Evolutionary conservation across 2,329 filamentous ascomycete species (phyloP).

Genomic region (Penicillium frequentans): DNA sequence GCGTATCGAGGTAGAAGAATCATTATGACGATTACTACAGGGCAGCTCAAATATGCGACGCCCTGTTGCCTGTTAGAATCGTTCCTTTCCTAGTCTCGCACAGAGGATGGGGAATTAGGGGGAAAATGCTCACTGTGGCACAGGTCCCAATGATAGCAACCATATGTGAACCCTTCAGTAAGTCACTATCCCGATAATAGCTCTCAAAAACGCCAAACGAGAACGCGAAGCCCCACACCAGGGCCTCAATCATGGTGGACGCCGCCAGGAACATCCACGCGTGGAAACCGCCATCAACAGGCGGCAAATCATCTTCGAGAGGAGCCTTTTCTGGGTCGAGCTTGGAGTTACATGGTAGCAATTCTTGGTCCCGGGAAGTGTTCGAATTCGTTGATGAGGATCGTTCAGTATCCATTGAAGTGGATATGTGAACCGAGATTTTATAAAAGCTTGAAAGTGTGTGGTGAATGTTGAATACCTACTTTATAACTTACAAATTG

Average conservation of each 20-base stretch:
- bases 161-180: constrained; percentile 24
- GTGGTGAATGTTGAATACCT: background rate
- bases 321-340: background rate
- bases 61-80: constrained; percentile 11
- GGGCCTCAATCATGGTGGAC: constrained; percentile 53
- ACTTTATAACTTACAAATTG: background rate
- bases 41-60: constrained; percentile 26
- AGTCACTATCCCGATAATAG: constrained; percentile 30
- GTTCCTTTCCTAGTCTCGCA: too few relatives aligned
- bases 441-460: background rate
- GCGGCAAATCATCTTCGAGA: constrained; percentile 24
- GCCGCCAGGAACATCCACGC: constrained; percentile 51
- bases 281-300: constrained; percentile 38
- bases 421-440: background rate
- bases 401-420: background rate
- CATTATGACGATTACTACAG: constrained; percentile 20
- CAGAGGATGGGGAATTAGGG: background rate
- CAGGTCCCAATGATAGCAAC: constrained; percentile 36
- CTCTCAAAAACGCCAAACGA: constrained; percentile 35
- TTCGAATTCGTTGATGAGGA: constrained; percentile 2
- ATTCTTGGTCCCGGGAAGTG: background rate
- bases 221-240: constrained; percentile 50
- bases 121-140: constrained; percentile 21
- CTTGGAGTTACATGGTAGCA: constrained; percentile 5
- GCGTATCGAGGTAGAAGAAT: constrained; percentile 20